Base-by-base conservation (phyloP, 805 yeast species). In the Yamadazyma philogaea region DNA sequence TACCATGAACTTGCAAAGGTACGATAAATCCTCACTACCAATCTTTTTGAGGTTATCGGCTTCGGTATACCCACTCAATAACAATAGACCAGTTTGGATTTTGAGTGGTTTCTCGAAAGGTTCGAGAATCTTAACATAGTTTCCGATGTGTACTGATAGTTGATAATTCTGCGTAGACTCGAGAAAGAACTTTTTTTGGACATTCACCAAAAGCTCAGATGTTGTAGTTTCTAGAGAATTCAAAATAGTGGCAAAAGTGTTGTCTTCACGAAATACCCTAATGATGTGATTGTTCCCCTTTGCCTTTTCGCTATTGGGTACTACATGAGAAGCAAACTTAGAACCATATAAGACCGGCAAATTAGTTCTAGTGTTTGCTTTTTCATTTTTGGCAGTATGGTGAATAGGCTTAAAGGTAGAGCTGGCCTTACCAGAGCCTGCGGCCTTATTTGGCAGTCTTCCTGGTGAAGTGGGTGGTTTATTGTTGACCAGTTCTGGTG, bases 1-100 rank as follows among this genome's bases (percentile, higher is more conserved):
- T 39, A 87, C 75, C 22, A 83, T 81, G 59, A 90, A 88, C 50
- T 87, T 85, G 64, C 89, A 87, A 33, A 90, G 70, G 54, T 81
- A 87, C 38, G 89, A 81, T 47, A 89, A 63, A 61, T 90, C 97
- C 43, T 85, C 89, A 46, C 95, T 73, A 24, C 95, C 96, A 46
- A 89, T 74, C 39, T 81, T 84, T 48, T 81, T 82, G 39, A 88
- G 65, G 40, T 82, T 80, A 57, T 90, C 96, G n/a, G 77, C 71
- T 37, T 82, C 85, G 3, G 77, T 74, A 55, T 84, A 90, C 4
- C 97, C 98, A 55, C 87, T 82, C 31, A 87, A 65, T 44, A 82
- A 66, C 21, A 90, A 61, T 38, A 89, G 62, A 35, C 84, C 83
- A 53, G 83, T 74, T 60, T 89, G 96, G 43, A 87, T 81, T 44